Evolutionary conservation across 352 stramenopile genomes (phyloP).

Genomic region (Phytophthora nicotianae): DNA sequence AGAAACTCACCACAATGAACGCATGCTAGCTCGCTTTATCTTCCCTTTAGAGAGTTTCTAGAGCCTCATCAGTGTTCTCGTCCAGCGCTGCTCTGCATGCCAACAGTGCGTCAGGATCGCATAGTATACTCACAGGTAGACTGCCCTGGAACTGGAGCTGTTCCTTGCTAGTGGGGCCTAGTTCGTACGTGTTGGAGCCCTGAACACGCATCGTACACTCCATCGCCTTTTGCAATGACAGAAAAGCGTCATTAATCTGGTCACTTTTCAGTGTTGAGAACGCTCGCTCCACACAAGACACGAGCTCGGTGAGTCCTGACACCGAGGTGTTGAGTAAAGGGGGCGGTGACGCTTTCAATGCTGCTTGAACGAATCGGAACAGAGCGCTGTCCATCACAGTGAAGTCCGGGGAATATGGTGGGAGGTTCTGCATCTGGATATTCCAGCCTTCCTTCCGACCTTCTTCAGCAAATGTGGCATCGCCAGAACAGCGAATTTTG

Average conservation of each 20-base stretch:
- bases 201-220: slow-evolving; percentile 50
- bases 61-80: slow-evolving; percentile 13
- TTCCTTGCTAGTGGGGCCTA: slow-evolving; percentile 34
- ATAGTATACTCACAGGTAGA: slow-evolving; percentile 48
- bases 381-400: slow-evolving; percentile 44
- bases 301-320: slow-evolving; percentile 34
- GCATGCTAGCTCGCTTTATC: background rate
- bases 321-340: slow-evolving; percentile 2
- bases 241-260: slow-evolving; percentile 46
- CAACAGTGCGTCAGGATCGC: slow-evolving; percentile 33
- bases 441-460: slow-evolving; percentile 43
- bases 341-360: slow-evolving; percentile 28
- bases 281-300: slow-evolving; percentile 29
- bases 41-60: slow-evolving; percentile 24
- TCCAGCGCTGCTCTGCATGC: slow-evolving; percentile 38
- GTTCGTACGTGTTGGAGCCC: slow-evolving; percentile 50
- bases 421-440: slow-evolving; percentile 44
- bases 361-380: slow-evolving; percentile 37
- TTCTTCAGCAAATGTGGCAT: slow-evolving; percentile 42
- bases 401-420: slow-evolving; percentile 51
- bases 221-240: slow-evolving; percentile 50
- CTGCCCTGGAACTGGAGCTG: slow-evolving; percentile 42
- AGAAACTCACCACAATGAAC: background rate
- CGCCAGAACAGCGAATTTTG: slow-evolving; percentile 42
- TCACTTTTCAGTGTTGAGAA: slow-evolving; percentile 36